Conservation (phyloP, 2,329 filamentous ascomycete species). For the Trichoderma sp. region DNA sequence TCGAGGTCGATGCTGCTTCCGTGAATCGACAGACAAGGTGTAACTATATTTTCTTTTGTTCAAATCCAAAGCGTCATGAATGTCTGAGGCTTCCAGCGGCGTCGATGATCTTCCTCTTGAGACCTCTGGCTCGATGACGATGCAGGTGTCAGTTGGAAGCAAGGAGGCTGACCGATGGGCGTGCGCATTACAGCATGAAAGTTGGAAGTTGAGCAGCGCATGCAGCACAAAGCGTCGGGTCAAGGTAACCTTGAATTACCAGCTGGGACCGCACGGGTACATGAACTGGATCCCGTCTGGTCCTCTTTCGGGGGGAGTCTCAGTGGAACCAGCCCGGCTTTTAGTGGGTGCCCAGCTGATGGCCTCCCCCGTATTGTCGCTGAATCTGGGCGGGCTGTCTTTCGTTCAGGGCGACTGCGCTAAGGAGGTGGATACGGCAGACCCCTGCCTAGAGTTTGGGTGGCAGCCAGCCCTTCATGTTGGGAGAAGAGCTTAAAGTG, state of each 20-base stretch:
- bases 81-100: background rate
- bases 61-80: background rate
- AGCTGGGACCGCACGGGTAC: background rate
- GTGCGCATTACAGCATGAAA: no score
- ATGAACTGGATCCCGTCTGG: no score
- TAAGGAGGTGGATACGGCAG: constrained; percentile 5
- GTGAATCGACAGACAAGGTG: background rate
- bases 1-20: background rate
- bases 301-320: constrained; percentile 17
- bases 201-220: background rate
- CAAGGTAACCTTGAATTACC: no score
- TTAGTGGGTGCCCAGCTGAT: constrained; percentile 17
- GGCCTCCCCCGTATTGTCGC: constrained; percentile 17
- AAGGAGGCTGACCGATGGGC: no score
- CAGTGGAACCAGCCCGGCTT: constrained; percentile 22
- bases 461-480: background rate
- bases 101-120: background rate
- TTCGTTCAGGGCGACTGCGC: constrained; percentile 15
- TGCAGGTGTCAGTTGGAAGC: constrained; percentile 10
- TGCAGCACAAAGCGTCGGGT: no score
- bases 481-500: constrained; percentile 2
- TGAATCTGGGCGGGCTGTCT: constrained; percentile 2
- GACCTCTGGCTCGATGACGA: constrained; percentile 18
- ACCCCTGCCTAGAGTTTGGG: constrained; percentile 11
- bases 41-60: background rate